These are phyloP conservation scores for Fusarium sp. DNA, from an alignment of 2,329 filamentous ascomycete species.

Conservation along the genomic window DNA sequence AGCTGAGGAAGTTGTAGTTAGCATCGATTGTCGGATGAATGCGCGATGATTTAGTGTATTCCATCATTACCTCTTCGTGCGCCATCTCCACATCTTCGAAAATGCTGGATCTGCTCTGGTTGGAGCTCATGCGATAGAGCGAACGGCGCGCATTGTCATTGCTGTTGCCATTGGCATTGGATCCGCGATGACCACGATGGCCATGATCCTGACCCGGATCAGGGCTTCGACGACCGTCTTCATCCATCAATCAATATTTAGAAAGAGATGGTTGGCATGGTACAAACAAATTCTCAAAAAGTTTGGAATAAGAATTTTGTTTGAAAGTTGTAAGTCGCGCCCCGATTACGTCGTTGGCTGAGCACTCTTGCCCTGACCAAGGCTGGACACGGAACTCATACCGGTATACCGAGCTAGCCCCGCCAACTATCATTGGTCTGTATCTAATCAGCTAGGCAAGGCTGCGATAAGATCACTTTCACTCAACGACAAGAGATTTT, in stretches of 20 bases:
- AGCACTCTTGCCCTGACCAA: slow-evolving; percentile 35
- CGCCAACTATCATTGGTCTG: slow-evolving; percentile 31
- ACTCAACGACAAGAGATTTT: background rate
- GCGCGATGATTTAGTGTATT: background rate
- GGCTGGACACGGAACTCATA: slow-evolving; percentile 36
- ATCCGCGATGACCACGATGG: slow-evolving; percentile 20
- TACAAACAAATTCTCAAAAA: slow-evolving; percentile 13
- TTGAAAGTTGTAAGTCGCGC: slow-evolving; percentile 27
- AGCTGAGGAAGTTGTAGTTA: slow-evolving; percentile 60
- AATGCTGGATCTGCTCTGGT: slow-evolving; percentile 81
- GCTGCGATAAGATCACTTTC: slow-evolving; percentile 13
- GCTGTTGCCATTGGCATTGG: slow-evolving; percentile 40
- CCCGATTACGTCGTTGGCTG: slow-evolving; percentile 44
- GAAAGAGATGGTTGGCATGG: slow-evolving; percentile 32
- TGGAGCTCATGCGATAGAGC: slow-evolving; percentile 75
- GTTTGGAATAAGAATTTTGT: slow-evolving; percentile 23
- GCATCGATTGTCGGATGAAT: background rate
- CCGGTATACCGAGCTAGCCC: slow-evolving; percentile 37
- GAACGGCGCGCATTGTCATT: slow-evolving; percentile 41
- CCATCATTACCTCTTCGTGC: slow-evolving; percentile 79
- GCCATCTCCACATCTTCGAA: slow-evolving; percentile 99
- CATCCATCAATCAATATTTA: slow-evolving; percentile 45
- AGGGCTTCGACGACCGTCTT: slow-evolving; percentile 42
- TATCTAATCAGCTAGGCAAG: slow-evolving; percentile 21
- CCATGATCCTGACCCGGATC: slow-evolving; percentile 36